phyloP scores from a whole-genome alignment of 2,329 filamentous ascomycete genomes.

The Waltergamsia citrina region DNA sequence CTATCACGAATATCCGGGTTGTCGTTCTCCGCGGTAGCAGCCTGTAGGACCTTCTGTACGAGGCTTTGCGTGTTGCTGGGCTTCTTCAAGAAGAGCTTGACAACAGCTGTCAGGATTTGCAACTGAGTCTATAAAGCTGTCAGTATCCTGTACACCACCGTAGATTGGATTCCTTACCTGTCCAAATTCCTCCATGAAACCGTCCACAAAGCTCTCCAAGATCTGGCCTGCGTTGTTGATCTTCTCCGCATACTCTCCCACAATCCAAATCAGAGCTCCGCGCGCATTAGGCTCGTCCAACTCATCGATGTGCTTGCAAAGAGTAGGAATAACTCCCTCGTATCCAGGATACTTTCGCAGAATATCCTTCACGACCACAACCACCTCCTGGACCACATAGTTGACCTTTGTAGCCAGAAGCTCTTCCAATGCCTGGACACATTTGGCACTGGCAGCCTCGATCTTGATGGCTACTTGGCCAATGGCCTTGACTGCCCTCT shows the following conservation, averaged over 20 bases:
- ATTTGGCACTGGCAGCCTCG: conserved; percentile 87
- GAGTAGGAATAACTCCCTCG: conserved; percentile 91
- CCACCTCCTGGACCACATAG: conserved; percentile 96
- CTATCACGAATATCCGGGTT: conserved; percentile 96
- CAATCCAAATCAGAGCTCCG: conserved; percentile 94
- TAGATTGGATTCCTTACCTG: conserved; percentile 52
- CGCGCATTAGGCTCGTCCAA: conserved; percentile 88
- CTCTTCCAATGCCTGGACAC: conserved; percentile 86
- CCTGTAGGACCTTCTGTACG: conserved; percentile 89
- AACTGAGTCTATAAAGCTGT: conserved; percentile 67
- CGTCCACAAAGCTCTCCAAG: conserved; percentile 80
- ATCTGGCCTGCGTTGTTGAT: conserved; percentile 98
- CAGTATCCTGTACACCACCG: too few species aligned
- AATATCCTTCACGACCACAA: conserved; percentile 99
- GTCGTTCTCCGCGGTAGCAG: conserved; percentile 88
- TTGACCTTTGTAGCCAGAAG: conserved; percentile 97
- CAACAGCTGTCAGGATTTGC: conserved; percentile 92
- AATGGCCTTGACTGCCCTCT: conserved; percentile 88
- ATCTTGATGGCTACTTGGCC: conserved; percentile 99
- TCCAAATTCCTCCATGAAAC: conserved; percentile 92
- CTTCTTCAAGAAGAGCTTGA: conserved; percentile 96
- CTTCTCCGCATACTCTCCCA: conserved; percentile 98
- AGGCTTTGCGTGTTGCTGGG: conserved; percentile 83
- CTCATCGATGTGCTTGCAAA: conserved; percentile 96
- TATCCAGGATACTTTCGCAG: conserved; percentile 96